phyloP scores from a whole-genome alignment of 1,284 basidiomycete species.

The Ceratorhiza oryzae-sativae region DNA sequence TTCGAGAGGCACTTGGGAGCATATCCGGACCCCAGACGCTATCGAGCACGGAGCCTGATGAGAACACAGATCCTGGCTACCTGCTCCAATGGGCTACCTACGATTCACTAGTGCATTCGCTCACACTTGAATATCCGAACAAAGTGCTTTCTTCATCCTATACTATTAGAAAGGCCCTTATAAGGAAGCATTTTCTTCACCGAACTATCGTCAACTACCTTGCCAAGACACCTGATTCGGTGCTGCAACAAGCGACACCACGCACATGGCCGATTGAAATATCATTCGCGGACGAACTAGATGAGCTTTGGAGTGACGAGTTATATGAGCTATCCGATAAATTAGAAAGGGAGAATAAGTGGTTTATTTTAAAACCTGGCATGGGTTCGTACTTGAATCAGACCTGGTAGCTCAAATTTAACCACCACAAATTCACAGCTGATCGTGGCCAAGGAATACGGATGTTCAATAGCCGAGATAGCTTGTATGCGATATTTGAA shows the following conservation, averaged over 20 bases:
- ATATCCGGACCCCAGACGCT: slow-evolving; percentile 43
- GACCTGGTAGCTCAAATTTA: not conserved
- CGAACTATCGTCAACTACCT: slow-evolving; percentile 76
- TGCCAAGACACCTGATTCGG: slow-evolving; percentile 70
- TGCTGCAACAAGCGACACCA: slow-evolving; percentile 67
- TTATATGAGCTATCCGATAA: slow-evolving; percentile 79
- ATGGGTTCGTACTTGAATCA: slow-evolving; percentile 60
- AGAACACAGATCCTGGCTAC: slow-evolving; percentile 49
- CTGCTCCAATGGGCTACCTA: slow-evolving; percentile 83
- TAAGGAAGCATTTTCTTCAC: slow-evolving; percentile 93
- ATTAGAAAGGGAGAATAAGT: slow-evolving; percentile 55
- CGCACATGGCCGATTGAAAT: slow-evolving; percentile 89
- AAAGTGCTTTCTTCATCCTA: slow-evolving; percentile 81
- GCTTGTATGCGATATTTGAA: slow-evolving; percentile 80
- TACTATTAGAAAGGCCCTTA: slow-evolving; percentile 90
- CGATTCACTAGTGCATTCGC: slow-evolving; percentile 80
- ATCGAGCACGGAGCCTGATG: slow-evolving; percentile 44
- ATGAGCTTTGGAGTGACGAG: slow-evolving; percentile 93
- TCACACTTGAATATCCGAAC: slow-evolving; percentile 60
- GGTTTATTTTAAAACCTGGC: slow-evolving; percentile 97
- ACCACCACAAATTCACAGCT: slow-evolving; percentile 48
- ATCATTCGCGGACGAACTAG: slow-evolving; percentile 92
- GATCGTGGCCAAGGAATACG: slow-evolving; percentile 96
- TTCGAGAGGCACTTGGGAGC: slow-evolving; percentile 46
- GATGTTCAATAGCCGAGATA: slow-evolving; percentile 82